Evolutionary conservation across 2,329 filamentous ascomycete species (phyloP).

Genomic region (Ceratocystis cacaofunesta): DNA sequence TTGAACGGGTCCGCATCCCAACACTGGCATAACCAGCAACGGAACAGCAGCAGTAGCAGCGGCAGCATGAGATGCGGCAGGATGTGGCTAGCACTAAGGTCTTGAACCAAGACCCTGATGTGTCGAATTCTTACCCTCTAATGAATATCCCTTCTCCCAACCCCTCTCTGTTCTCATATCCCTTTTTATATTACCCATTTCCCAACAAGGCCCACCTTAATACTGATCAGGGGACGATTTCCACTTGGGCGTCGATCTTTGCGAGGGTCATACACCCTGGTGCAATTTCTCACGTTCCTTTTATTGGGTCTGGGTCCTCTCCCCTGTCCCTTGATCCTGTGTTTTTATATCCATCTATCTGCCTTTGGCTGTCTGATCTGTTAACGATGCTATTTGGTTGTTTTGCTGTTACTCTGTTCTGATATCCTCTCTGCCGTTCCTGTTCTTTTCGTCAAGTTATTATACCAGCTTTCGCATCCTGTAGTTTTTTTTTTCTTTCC

Average conservation of each 20-base stretch:
- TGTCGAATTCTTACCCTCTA: constrained; percentile 1
- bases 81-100: too few relatives aligned
- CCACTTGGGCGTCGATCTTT: too few relatives aligned
- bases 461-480: constrained; percentile 16
- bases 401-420: not conserved
- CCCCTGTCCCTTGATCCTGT: not conserved
- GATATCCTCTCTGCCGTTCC: not conserved
- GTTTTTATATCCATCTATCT: not conserved
- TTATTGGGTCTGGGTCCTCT: not conserved
- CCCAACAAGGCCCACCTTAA: not conserved
- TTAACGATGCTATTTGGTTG: not conserved
- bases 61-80: not conserved
- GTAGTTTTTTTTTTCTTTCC: constrained; percentile 19
- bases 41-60: not conserved
- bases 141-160: not conserved
- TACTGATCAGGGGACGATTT: too few relatives aligned
- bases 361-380: not conserved
- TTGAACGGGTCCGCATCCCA: not conserved
- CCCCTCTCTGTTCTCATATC: not conserved
- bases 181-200: not conserved
- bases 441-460: constrained; percentile 8
- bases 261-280: too few relatives aligned
- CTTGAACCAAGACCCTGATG: too few relatives aligned
- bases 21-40: not conserved
- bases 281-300: not conserved